Evolutionary conservation across 805 yeast species (phyloP).

Genomic region (Barnettozyma botsteinii): DNA sequence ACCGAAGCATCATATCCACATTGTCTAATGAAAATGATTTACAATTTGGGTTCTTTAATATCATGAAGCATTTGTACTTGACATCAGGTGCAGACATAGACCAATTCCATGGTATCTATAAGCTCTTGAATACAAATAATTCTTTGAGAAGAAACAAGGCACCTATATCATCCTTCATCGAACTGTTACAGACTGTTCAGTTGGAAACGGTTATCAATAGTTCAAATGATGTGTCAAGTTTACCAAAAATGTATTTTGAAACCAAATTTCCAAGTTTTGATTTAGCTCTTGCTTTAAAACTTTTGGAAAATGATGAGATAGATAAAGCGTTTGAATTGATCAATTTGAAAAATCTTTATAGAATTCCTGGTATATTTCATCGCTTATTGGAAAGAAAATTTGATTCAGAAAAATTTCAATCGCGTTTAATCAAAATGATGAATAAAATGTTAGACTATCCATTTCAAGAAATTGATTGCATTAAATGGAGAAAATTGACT

Average conservation of each 20-base stretch:
- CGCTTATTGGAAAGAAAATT: slow-evolving; percentile 4
- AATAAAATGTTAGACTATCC: background rate
- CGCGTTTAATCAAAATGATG: slow-evolving; percentile 5
- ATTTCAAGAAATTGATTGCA: slow-evolving; percentile 9
- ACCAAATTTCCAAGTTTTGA: slow-evolving; percentile 16
- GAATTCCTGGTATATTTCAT: slow-evolving; percentile 14
- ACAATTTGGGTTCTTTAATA: slow-evolving; percentile 11
- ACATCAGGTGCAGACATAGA: slow-evolving; percentile 9
- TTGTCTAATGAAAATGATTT: slow-evolving; percentile 14
- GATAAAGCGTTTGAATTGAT: slow-evolving; percentile 11
- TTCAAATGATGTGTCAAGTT: slow-evolving; percentile 7
- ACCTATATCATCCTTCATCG: slow-evolving; percentile 8
- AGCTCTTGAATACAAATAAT: slow-evolving; percentile 9
- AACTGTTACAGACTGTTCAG: slow-evolving; percentile 12
- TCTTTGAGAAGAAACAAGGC: slow-evolving; percentile 2
- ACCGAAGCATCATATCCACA: slow-evolving; percentile 7
- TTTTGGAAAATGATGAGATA: slow-evolving; percentile 3
- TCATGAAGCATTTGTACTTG: slow-evolving; percentile 13
- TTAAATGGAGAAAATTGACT: slow-evolving; percentile 7
- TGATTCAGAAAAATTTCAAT: slow-evolving; percentile 1
- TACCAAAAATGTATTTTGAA: slow-evolving; percentile 14
- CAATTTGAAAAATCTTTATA: background rate
- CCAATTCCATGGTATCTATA: slow-evolving; percentile 11
- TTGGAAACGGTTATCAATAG: slow-evolving; percentile 11
- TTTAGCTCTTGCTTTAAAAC: slow-evolving; percentile 8